Conservation (phyloP, 2,329 filamentous ascomycete species). For the Cladosporium colombiae region DNA sequence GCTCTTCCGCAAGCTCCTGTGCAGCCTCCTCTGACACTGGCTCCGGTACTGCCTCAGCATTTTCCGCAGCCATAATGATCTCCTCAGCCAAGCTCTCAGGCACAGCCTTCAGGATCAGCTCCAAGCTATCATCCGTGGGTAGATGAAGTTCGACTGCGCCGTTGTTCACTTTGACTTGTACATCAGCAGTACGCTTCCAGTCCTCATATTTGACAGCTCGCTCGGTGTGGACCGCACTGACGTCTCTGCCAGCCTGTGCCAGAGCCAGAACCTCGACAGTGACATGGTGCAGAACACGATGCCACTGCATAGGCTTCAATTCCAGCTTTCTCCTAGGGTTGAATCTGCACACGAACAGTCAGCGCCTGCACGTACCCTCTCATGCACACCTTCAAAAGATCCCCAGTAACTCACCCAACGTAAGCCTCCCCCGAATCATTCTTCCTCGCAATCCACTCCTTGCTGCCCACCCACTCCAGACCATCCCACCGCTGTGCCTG, state of each 20-base stretch:
- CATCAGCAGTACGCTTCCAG: constrained; percentile 22
- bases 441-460: constrained; percentile 43
- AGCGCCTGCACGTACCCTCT: background rate
- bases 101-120: constrained; percentile 21
- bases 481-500: constrained; percentile 54
- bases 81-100: constrained; percentile 9
- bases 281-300: constrained; percentile 54
- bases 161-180: constrained; percentile 13
- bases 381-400: background rate
- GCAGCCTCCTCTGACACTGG: constrained; percentile 9
- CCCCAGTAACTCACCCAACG: constrained; percentile 33
- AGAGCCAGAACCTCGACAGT: constrained; percentile 58
- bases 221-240: constrained; percentile 38
- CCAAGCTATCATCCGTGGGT: constrained; percentile 1
- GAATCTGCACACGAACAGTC: constrained; percentile 37
- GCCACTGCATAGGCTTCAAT: constrained; percentile 40
- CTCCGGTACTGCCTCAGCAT: constrained; percentile 1
- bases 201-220: constrained; percentile 13
- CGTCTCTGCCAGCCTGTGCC: constrained; percentile 43
- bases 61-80: constrained; percentile 2
- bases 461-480: constrained; percentile 56
- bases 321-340: constrained; percentile 39
- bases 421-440: constrained; percentile 40
- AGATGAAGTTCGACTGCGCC: constrained; percentile 18
- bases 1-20: constrained; percentile 10